Evolutionary conservation across 495 filamentous ascomycete species (phyloP).

Genomic region (Elasticomyces elasticus): DNA sequence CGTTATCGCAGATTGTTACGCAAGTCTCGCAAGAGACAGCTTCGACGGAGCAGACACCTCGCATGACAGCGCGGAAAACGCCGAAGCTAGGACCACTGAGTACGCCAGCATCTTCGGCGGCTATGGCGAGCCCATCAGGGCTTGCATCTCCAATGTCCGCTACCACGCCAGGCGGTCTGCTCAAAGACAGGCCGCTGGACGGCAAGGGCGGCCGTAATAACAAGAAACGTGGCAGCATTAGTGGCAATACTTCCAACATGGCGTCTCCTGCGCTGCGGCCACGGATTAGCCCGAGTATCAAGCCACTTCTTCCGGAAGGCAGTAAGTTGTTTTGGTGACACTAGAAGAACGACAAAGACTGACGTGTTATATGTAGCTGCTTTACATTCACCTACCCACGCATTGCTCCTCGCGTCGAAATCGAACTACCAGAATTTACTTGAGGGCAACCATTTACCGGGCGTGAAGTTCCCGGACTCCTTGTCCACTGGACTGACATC

Average conservation of each 20-base stretch:
- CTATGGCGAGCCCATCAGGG: constrained; percentile 16
- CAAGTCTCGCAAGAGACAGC: neutral
- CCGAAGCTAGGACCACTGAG: constrained; percentile 28
- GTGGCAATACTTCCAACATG: constrained; percentile 56
- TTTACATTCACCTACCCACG: constrained; percentile 61
- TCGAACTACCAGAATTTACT: constrained; percentile 98
- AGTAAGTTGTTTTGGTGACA: constrained; percentile 38
- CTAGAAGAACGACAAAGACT: neutral
- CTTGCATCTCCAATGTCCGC: constrained; percentile 11
- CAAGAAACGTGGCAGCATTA: constrained; percentile 61
- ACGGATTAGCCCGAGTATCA: constrained; percentile 88
- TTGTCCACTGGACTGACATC: constrained; percentile 88
- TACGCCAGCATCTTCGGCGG: constrained; percentile 22
- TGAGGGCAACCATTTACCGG: constrained; percentile 81
- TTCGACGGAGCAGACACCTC: constrained; percentile 26
- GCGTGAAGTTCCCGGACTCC: constrained; percentile 81
- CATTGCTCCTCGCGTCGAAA: constrained; percentile 79
- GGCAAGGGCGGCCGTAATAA: constrained; percentile 25
- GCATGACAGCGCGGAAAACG: constrained; percentile 27
- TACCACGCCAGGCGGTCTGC: constrained; percentile 11
- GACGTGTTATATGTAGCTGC: constrained; percentile 26
- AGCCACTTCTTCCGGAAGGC: constrained; percentile 72
- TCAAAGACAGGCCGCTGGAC: constrained; percentile 25
- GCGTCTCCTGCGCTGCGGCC: constrained; percentile 77
- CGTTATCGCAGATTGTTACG: constrained; percentile 20